Evolutionary conservation across 768 basidiomycete genomes (phyloP).

Genomic region (Mycena maculata): DNA sequence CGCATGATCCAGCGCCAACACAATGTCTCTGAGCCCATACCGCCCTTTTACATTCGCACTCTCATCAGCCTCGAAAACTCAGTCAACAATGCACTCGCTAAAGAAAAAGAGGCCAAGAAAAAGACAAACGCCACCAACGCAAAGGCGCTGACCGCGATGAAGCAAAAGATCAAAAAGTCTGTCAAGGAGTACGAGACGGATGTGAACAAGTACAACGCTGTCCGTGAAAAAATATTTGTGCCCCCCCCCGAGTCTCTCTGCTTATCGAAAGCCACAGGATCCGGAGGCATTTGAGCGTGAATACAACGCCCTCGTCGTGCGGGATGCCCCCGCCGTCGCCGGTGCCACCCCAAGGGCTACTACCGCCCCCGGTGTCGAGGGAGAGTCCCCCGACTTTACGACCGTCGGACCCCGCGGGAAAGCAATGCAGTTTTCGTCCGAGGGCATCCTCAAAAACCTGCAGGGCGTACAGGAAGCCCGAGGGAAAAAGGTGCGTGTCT

Average conservation of each 20-base stretch:
- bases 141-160: constrained; percentile 96
- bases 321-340: constrained; percentile 52
- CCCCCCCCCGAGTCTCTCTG: background rate
- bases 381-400: constrained; percentile 77
- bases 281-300: constrained; percentile 88
- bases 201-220: constrained; percentile 82
- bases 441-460: constrained; percentile 91
- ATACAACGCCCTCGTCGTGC: constrained; percentile 66
- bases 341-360: constrained; percentile 51
- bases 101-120: constrained; percentile 94
- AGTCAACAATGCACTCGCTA: constrained; percentile 76
- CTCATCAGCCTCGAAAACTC: constrained; percentile 81
- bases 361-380: constrained; percentile 47
- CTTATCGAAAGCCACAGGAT: constrained; percentile 66
- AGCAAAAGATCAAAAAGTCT: constrained; percentile 95
- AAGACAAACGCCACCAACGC: constrained; percentile 97
- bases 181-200: constrained; percentile 89
- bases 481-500: constrained; percentile 87
- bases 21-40: constrained; percentile 86
- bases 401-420: constrained; percentile 94
- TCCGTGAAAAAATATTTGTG: constrained; percentile 47
- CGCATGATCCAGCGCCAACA: constrained; percentile 91
- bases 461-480: constrained; percentile 93
- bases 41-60: constrained; percentile 86
- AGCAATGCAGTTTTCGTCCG: constrained; percentile 81